Base-by-base conservation (phyloP, 1,139 yeast genomes). In the Candida tetrigidarum region DNA sequence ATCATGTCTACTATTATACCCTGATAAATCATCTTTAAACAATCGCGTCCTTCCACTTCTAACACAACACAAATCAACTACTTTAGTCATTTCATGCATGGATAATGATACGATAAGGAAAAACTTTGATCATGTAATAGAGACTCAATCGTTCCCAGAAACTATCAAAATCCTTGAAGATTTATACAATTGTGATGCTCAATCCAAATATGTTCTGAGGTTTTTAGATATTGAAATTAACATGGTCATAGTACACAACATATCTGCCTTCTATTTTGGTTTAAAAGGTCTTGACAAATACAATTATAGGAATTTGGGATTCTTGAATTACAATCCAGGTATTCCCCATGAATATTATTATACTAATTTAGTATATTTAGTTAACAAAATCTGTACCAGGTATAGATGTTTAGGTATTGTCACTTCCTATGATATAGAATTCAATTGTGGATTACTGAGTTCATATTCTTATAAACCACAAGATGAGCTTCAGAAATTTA, bases 251-350 rank as follows among this genome's bases (percentile, higher is more conserved):
- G 46, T 50, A 5, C 41, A 47, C 16, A 57, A 57, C 38, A 12
- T 59, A 16, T 69, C 76, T 3, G 54, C 60, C 15, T 69, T 60
- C 44, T 69, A 60, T 48, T 73, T 76, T 74, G 63, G 62, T 15
- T 49, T 67, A 27, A 59, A 58, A 44, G 33, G 50, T 26, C 41
- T 55, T 20, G 56, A 57, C 37, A 42, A 47, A 26, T 37, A 44
- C 22, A 54, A 56, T 36, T 52, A 47, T 43, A 18, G 32, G 25
- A 34, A 41, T 7, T 44, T 53, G 20, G 64, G 62, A 3, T 51
- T 55, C 26, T 27, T 42, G 3, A 38, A 36, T 30, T 47, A 44
- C 26, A 42, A 50, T 9, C 46, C 54, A 8, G 16, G 28, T 2
- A 8, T 28, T 4, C 14, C 25, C 18, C 22, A 12, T 20, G 27